A percentile compares a stretch with the other conserved stretches of the same genome.
These are phyloP conservation scores for Triticum turgidum DNA, from an alignment of 176 grass and related monocot genomes.

Conservation along the genomic window DNA sequence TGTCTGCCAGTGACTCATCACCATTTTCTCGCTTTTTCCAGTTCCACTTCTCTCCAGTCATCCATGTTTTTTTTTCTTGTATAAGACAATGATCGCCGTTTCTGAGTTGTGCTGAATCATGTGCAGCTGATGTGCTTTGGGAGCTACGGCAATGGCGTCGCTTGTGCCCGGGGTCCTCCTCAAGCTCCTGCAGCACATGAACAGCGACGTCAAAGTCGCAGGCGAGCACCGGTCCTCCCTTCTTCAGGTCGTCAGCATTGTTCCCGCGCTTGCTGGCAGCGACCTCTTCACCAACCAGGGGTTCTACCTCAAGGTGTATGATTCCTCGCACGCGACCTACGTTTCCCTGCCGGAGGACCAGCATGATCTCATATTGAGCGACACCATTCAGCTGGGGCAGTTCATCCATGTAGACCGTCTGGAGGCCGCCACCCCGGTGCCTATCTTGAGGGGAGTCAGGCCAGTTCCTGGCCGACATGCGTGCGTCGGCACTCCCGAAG, in stretches of 20 bases:
- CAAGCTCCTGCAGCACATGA: constrained; percentile 92
- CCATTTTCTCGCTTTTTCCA: background rate
- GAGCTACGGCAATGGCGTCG: constrained; percentile 59
- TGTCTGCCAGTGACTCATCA: constrained; percentile 15
- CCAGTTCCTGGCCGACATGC: constrained; percentile 72
- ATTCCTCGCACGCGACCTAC: constrained; percentile 80
- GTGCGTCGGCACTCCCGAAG: constrained; percentile 71
- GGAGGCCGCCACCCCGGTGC: constrained; percentile 77
- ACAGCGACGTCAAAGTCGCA: constrained; percentile 53
- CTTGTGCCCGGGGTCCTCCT: constrained; percentile 76
- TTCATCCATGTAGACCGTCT: constrained; percentile 78
- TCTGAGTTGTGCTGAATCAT: constrained; percentile 20
- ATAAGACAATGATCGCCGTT: background rate
- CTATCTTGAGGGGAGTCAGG: constrained; percentile 67
- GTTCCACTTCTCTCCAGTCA: background rate
- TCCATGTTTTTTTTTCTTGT: background rate
- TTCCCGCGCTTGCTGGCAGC: constrained; percentile 67
- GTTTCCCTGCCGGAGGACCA: constrained; percentile 72
- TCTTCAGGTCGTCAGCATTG: constrained; percentile 93
- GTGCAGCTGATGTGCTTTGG: constrained; percentile 39
- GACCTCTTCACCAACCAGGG: constrained; percentile 82
- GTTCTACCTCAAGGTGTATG: constrained; percentile 89
- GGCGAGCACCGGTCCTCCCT: constrained; percentile 79
- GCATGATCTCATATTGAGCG: constrained; percentile 83
- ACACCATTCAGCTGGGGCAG: constrained; percentile 91